Base-by-base conservation (phyloP, 2,329 filamentous ascomycete species). In the Cladosporium sp. region DNA sequence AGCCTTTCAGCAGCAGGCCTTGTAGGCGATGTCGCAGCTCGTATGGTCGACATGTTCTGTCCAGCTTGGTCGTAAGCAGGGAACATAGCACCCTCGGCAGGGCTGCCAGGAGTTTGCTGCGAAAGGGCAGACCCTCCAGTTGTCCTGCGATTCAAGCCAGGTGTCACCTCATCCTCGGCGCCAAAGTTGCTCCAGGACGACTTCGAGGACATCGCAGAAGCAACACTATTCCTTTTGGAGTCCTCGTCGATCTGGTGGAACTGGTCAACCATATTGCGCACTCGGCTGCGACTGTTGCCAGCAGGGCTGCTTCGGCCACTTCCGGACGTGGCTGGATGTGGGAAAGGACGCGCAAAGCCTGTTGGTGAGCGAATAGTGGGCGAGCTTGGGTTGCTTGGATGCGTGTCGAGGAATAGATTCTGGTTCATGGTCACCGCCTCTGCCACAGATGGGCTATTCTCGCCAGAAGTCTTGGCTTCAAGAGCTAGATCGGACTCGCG, bases 211-310 rank as follows among this genome's bases (percentile, higher is more conserved):
- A 79, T 76, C 51, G 71, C 68, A 57, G 68, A 72, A 49, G 67
- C 68, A 14, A 76, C 77, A 15, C 82, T 84, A 44, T 80, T 81
- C 21, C 82, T 79, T 54, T 81, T 76, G n/a, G 80, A 80, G 12
- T 76, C 72, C 7, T 79, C 77, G 14, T 74, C 73, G 54, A 82
- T 77, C 26, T 83, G 80, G 52, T 81, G 78, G 68, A 83, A 83
- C 66, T 79, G 84, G 26, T 79, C 82, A 41, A 83, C 83, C 52
- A 86, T 77, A 68, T 84, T 82, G 63, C 82, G 78, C 4, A 86
- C 84, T 54, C 82, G 78, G 47, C 80, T 78, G 71, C 84, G 84
- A 44, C 78, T 78, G 10, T 82, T 81, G 14, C 41, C 44, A 26
- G 51, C 63, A 52, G 59, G 72, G 49, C 71, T 73, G 58, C 73